Percentiles rank a stretch among this genome's conserved stretches.
Evolutionary conservation across 805 yeast species (phyloP).

Genomic region (Hermanozyma aechmeae): DNA sequence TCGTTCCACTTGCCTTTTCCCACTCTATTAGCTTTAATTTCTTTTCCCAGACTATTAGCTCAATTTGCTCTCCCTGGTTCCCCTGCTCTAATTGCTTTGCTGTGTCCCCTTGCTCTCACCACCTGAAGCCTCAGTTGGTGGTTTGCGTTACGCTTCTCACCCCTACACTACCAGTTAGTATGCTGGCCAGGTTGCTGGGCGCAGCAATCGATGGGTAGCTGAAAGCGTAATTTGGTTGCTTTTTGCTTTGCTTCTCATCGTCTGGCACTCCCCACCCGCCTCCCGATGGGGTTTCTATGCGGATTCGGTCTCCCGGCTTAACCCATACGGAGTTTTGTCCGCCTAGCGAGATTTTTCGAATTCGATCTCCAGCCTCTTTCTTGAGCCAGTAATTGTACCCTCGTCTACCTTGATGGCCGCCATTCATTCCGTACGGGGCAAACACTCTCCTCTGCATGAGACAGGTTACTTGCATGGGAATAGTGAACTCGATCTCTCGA

Average conservation of each 20-base stretch:
- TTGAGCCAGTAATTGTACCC: slow-evolving; percentile 36
- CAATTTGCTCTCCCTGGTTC: too few relatives aligned
- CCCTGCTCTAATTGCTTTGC: too few relatives aligned
- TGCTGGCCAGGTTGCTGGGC: not conserved
- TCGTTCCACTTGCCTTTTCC: too few relatives aligned
- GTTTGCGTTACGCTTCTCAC: not conserved
- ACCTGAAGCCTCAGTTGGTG: too few relatives aligned
- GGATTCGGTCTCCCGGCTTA: slow-evolving; percentile 4
- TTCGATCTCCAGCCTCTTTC: slow-evolving; percentile 1
- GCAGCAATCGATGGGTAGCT: not conserved
- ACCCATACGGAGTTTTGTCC: slow-evolving; percentile 11
- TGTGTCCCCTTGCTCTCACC: too few relatives aligned
- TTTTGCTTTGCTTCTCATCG: not conserved
- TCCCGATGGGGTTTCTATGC: slow-evolving; percentile 5
- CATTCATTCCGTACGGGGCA: slow-evolving; percentile 80
- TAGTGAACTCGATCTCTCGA: slow-evolving; percentile 71
- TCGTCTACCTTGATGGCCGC: slow-evolving; percentile 68
- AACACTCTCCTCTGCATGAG: slow-evolving; percentile 79
- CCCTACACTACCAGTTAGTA: not conserved
- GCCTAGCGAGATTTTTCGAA: slow-evolving; percentile 18
- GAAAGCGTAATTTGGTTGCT: not conserved
- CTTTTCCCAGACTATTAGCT: too few relatives aligned
- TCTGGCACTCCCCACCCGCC: slow-evolving; percentile 5
- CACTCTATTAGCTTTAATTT: too few relatives aligned
- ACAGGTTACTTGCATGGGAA: slow-evolving; percentile 54